Conservation (phyloP, 2,329 filamentous ascomycete genomes). For the Claviceps quebecensis region DNA sequence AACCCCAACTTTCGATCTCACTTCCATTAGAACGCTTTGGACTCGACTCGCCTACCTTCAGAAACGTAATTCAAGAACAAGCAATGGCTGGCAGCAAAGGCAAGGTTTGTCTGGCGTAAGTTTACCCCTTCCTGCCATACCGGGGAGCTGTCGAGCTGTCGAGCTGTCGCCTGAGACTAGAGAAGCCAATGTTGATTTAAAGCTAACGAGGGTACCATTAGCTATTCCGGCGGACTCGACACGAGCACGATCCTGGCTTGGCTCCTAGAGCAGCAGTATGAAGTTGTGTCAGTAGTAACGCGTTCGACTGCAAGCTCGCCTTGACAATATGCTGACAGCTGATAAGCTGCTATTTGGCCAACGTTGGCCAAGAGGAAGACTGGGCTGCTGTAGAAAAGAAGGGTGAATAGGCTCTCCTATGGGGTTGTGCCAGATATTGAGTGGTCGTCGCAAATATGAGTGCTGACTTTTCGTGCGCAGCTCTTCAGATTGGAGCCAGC, state of each 20-base stretch:
- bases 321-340: constrained; percentile 25
- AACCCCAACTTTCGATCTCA: not conserved
- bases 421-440: constrained; percentile 12
- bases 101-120: constrained; percentile 2
- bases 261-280: constrained; percentile 20
- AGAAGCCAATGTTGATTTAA: not conserved
- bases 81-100: constrained; percentile 1
- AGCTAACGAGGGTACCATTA: not conserved
- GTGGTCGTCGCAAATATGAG: not conserved
- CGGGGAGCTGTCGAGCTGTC: not conserved
- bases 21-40: not conserved
- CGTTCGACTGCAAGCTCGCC: constrained; percentile 28
- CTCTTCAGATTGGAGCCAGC: not conserved
- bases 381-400: constrained; percentile 56
- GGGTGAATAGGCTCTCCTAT: constrained; percentile 27
- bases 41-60: not conserved
- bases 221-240: constrained; percentile 20
- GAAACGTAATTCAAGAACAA: too few relatives aligned
- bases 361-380: constrained; percentile 51
- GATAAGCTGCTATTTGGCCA: constrained; percentile 2
- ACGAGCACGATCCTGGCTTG: constrained; percentile 28
- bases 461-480: not conserved
- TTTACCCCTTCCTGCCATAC: not conserved
- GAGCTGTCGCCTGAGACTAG: not conserved
- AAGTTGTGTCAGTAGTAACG: constrained; percentile 5